These are phyloP conservation scores for Anaeromyces robustus DNA, from an alignment of 192 early-diverging fungal genomes.

Conservation along the genomic window DNA sequence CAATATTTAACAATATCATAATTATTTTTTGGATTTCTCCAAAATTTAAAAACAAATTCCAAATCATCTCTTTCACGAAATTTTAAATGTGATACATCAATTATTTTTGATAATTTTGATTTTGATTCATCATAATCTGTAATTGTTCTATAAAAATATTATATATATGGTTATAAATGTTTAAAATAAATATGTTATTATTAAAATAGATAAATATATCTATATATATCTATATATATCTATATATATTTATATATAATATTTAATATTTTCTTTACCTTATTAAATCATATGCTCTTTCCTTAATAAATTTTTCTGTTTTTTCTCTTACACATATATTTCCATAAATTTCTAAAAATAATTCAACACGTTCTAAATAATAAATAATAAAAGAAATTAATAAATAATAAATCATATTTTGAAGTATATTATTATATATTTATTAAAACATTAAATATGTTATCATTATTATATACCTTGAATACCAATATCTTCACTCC, in stretches of 20 bases:
- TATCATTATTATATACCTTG: conserved; percentile 12
- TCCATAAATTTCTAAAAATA: conserved; percentile 35
- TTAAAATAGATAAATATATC: too few species aligned
- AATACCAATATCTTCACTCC: conserved; percentile 8
- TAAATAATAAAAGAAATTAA: neutral
- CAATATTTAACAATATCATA: neutral
- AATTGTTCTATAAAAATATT: conserved; percentile 8
- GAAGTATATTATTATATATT: too few species aligned
- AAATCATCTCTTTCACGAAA: conserved; percentile 39
- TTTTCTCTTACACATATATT: conserved; percentile 24
- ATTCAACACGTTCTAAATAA: conserved; percentile 15
- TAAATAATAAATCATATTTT: too few species aligned
- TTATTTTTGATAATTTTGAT: conserved; percentile 9
- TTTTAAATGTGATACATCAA: conserved; percentile 21
- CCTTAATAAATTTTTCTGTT: conserved; percentile 12
- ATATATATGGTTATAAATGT: too few species aligned
- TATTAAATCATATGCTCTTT: conserved; percentile 10
- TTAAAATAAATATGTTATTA: too few species aligned
- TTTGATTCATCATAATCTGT: conserved; percentile 14
- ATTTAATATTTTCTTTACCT: too few species aligned
- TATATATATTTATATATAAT: neutral
- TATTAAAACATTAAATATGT: too few species aligned
- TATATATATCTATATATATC: neutral
- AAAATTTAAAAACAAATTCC: conserved; percentile 38
- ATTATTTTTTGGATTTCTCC: conserved; percentile 5